A percentile compares a stretch with the other conserved stretches of the same genome.
Evolutionary conservation across 352 stramenopile genomes (phyloP).

Genomic region (Globisporangium uncinulatum): DNA sequence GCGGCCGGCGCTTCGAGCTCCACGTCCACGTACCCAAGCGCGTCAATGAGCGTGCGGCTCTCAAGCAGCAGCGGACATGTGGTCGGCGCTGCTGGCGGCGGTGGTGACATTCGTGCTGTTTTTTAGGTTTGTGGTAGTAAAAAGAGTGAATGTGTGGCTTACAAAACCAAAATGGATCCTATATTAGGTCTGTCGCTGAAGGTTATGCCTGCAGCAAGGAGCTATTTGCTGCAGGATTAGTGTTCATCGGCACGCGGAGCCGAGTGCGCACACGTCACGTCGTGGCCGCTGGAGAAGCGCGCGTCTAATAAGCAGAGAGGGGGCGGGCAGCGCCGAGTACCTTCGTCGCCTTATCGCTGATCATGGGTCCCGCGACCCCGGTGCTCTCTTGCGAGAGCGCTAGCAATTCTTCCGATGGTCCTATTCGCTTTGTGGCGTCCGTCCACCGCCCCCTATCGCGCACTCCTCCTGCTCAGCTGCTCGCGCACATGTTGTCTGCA

Average conservation of each 20-base stretch:
- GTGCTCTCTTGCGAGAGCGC: conserved; percentile 48
- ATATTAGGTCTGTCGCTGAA: conserved; percentile 26
- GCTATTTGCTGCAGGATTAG: conserved; percentile 41
- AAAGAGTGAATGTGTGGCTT: too few species aligned
- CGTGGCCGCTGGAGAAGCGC: too few species aligned
- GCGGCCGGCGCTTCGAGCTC: conserved; percentile 41
- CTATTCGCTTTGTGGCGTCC: conserved; percentile 18
- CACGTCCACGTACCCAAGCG: conserved; percentile 68
- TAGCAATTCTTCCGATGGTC: conserved; percentile 18
- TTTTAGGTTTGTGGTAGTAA: neutral
- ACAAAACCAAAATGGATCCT: too few species aligned
- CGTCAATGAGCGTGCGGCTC: conserved; percentile 62
- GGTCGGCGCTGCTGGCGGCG: conserved; percentile 22
- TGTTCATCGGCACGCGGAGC: conserved; percentile 36
- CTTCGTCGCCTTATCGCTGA: conserved; percentile 68
- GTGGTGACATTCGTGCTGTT: neutral
- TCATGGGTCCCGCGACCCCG: conserved; percentile 80
- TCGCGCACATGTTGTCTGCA: conserved; percentile 13
- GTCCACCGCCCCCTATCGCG: neutral
- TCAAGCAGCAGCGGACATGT: conserved; percentile 54
- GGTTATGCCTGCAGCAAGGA: conserved; percentile 37
- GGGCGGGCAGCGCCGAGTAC: conserved; percentile 37
- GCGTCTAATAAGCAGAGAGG: conserved; percentile 4
- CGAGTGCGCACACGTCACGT: neutral
- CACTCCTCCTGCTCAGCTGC: neutral